Percentiles rank a stretch among this genome's conserved stretches.
Conservation (phyloP, 129 eudicot species). For the Rutidosis leptorrhynchoides region DNA sequence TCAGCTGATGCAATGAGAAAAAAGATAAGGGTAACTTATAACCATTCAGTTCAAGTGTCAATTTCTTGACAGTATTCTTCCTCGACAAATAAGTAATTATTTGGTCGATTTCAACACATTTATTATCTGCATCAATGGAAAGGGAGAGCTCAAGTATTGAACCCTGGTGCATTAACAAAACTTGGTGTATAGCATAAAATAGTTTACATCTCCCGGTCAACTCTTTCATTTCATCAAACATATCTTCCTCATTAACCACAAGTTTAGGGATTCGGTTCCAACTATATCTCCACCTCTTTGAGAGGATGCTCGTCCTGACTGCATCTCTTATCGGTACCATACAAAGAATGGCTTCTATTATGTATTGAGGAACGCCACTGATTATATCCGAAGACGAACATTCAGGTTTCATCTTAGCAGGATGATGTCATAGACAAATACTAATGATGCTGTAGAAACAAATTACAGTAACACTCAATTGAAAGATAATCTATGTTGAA, state of each 20-base stretch:
- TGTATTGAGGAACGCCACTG: neutral
- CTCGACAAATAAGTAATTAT: neutral
- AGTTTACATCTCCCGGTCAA: neutral
- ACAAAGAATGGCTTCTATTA: slow-evolving; percentile 3
- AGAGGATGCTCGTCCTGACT: slow-evolving; percentile 7
- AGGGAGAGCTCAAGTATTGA: neutral
- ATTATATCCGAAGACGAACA: neutral
- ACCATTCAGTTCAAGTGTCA: neutral
- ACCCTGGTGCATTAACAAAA: slow-evolving; percentile 2
- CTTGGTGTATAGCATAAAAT: slow-evolving; percentile 1
- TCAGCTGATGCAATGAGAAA: neutral
- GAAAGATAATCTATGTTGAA: neutral
- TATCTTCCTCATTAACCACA: neutral
- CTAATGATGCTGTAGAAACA: neutral
- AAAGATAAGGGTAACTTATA: neutral
- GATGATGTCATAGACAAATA: neutral
- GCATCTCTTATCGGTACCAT: slow-evolving; percentile 3
- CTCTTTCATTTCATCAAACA: neutral
- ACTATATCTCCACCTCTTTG: slow-evolving; percentile 1
- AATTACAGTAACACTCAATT: too few relatives aligned
- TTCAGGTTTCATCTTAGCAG: neutral
- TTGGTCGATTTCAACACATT: neutral
- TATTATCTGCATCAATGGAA: neutral
- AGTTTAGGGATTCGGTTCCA: slow-evolving; percentile 9
- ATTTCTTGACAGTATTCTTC: slow-evolving; percentile 1